Evolutionary conservation across 306 rosid species (phyloP), one percentile per base, ranked within the genome.

Genomic region (Quercus engelmannii): DNA sequence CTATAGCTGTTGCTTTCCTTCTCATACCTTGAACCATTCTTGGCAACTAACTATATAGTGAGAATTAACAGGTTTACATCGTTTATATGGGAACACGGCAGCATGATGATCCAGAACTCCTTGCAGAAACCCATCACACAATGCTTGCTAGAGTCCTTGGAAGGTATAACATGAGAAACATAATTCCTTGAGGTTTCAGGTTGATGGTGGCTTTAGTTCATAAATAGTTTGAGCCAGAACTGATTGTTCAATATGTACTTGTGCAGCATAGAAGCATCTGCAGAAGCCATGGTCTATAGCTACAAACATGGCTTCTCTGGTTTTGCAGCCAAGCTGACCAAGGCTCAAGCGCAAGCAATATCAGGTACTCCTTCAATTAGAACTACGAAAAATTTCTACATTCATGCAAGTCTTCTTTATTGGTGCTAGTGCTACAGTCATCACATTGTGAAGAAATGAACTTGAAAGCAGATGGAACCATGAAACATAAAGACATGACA

Each of bases 301-400:
- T 85, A 85, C 83, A 85, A 71, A 73, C 88, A 83, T 69, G 83
- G 84, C 21, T 83, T 84, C 59, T 76, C 84, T 17, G 88, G 86
- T 13, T 84, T 84, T 56, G 84, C 87, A n/a, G 84, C 87, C 26
- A 82, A 73, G 77, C 78, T 87, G 3, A 81, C 88, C 18, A 76
- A 65, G 30, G 30, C 78, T 69, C 88, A 85, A 71, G 88, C 88
- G 9, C 79, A 81, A 69, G 65, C 10, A 15, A 41, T 69, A 63
- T 70, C 85, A 70, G 85, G 85, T 81, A 30, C 15, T 61, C 55
- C 4, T 18, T 12, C 49, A 55, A 4, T 69, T 68, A 21, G 15
- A 63, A 63, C 69, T 63, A 15, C 3, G 14, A 9, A 63, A 14
- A 3, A 17, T 25, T 63, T 63, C 18, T 63, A 4, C 15, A 28